phyloP scores from a whole-genome alignment of 108 stramenopile genomes.

The Schizochytrium sp. region DNA sequence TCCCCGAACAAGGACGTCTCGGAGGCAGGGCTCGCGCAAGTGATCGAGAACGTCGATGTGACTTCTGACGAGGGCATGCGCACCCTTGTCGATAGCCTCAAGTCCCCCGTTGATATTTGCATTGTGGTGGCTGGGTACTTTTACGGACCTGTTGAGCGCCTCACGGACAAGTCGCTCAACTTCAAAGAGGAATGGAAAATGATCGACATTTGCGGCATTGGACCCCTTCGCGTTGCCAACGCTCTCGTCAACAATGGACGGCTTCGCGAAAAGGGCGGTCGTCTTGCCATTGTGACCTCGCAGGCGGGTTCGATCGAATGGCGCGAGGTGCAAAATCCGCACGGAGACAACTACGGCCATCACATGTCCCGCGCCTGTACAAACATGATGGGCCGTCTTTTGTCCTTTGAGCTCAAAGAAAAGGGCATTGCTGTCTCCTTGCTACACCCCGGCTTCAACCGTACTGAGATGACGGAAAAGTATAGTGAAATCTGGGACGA shows the following conservation, averaged over 20 bases:
- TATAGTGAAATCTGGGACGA: slow-evolving; percentile 76
- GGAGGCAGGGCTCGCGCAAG: slow-evolving; percentile 53
- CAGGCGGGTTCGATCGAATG: slow-evolving; percentile 76
- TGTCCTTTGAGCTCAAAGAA: slow-evolving; percentile 66
- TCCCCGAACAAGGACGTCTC: slow-evolving; percentile 48
- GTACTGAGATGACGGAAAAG: slow-evolving; percentile 78
- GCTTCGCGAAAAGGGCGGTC: slow-evolving; percentile 58
- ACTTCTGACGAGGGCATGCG: slow-evolving; percentile 59
- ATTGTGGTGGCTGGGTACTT: slow-evolving; percentile 81
- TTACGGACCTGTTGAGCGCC: slow-evolving; percentile 62
- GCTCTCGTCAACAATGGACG: slow-evolving; percentile 56
- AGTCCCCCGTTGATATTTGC: slow-evolving; percentile 62
- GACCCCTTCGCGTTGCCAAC: slow-evolving; percentile 68
- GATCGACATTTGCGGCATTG: slow-evolving; percentile 75
- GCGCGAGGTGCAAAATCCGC: slow-evolving; percentile 65
- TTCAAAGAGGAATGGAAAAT: slow-evolving; percentile 75
- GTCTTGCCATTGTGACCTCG: slow-evolving; percentile 71
- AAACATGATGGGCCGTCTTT: slow-evolving; percentile 70
- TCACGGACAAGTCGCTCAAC: slow-evolving; percentile 61
- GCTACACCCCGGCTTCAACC: slow-evolving; percentile 82
- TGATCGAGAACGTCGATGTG: slow-evolving; percentile 71
- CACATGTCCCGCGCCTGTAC: slow-evolving; percentile 81
- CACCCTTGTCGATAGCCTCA: slow-evolving; percentile 56
- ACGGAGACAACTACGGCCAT: slow-evolving; percentile 75
- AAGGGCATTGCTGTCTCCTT: slow-evolving; percentile 66